Percentiles rank a stretch among this genome's conserved stretches.
Evolutionary conservation across 495 filamentous ascomycete genomes (phyloP).

Genomic region (Evansstolkia leycettana): DNA sequence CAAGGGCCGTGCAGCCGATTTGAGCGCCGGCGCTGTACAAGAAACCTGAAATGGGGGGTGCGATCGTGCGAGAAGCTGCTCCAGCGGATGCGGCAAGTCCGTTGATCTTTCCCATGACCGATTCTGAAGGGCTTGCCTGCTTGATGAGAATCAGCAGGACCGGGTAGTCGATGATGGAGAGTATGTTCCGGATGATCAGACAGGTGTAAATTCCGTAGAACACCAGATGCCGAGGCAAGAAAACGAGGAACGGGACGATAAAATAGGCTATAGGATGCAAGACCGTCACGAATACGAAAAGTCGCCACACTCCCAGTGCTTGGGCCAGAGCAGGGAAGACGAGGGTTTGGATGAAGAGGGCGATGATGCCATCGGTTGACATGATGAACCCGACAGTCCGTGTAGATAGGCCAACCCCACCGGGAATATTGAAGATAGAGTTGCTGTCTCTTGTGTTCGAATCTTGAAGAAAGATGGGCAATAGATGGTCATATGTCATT

Average conservation of each 20-base stretch:
- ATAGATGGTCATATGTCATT: constrained; percentile 76
- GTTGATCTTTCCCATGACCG: constrained; percentile 65
- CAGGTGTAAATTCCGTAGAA: constrained; percentile 64
- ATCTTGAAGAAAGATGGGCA: constrained; percentile 79
- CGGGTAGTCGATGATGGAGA: constrained; percentile 67
- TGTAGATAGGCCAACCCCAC: constrained; percentile 62
- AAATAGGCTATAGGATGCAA: constrained; percentile 68
- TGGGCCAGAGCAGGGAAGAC: constrained; percentile 62
- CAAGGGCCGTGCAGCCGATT: constrained; percentile 58
- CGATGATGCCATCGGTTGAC: constrained; percentile 67
- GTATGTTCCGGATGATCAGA: constrained; percentile 58
- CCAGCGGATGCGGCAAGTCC: constrained; percentile 70
- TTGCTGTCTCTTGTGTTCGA: constrained; percentile 23
- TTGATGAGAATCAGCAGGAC: constrained; percentile 75
- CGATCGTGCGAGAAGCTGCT: constrained; percentile 62
- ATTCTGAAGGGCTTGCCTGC: constrained; percentile 58
- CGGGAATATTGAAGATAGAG: constrained; percentile 47
- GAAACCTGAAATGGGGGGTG: constrained; percentile 63
- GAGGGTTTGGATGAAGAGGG: constrained; percentile 64
- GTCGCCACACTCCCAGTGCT: constrained; percentile 58
- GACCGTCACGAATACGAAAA: constrained; percentile 60
- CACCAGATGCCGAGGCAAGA: constrained; percentile 44
- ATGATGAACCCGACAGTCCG: constrained; percentile 67
- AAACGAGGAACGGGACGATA: constrained; percentile 56
- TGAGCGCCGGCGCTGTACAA: constrained; percentile 57